A percentile compares a stretch with the other conserved stretches of the same genome.
Conservation (phyloP, 176 grass and related monocot species). For the Triticum urartu region DNA sequence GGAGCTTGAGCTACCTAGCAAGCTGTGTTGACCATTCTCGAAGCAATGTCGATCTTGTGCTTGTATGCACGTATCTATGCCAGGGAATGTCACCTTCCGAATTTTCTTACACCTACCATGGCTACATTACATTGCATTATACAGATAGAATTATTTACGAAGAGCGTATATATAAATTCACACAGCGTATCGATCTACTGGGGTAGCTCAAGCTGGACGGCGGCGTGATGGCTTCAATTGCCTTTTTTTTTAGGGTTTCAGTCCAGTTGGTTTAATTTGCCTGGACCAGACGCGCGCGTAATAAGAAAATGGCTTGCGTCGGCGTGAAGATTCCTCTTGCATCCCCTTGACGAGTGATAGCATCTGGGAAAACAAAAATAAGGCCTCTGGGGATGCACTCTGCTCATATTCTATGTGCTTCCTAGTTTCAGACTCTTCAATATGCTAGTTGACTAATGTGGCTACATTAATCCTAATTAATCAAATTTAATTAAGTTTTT, state of each 20-base stretch:
- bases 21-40: neutral
- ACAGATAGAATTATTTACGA: neutral
- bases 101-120: neutral
- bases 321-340: conserved; percentile 5
- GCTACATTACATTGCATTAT: neutral
- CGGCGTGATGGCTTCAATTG: neutral
- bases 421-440: conserved; percentile 8
- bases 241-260: neutral
- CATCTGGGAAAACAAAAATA: neutral
- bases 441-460: conserved; percentile 28
- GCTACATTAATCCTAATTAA: neutral
- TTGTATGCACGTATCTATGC: neutral
- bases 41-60: neutral
- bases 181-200: neutral
- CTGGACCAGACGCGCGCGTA: neutral
- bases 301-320: conserved; percentile 32
- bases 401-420: conserved; percentile 10
- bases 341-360: neutral
- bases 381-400: conserved; percentile 16
- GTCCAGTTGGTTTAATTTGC: neutral
- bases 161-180: neutral
- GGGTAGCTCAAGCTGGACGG: neutral
- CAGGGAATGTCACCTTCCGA: conserved; percentile 7
- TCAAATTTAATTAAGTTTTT: neutral
- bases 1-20: neutral